These are phyloP conservation scores for Toxicodendron radicans DNA, from an alignment of 345 rosid genomes.

Conservation along the genomic window DNA sequence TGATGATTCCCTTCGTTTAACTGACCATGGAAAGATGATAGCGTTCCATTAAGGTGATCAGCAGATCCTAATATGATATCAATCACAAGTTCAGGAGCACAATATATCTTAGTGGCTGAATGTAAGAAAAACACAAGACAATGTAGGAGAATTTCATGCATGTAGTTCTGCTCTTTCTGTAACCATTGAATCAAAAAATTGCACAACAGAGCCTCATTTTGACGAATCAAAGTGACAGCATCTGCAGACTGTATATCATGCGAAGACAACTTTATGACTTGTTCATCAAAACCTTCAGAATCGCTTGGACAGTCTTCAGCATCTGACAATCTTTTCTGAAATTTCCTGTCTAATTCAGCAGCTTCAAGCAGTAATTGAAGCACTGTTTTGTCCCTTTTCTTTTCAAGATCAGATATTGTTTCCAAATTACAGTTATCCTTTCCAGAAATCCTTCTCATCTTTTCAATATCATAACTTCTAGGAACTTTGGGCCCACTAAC, in stretches of 20 bases:
- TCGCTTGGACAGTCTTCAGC: slow-evolving; percentile 28
- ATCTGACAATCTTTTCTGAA: slow-evolving; percentile 35
- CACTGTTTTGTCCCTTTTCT: slow-evolving; percentile 67
- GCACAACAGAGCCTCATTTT: slow-evolving; percentile 67
- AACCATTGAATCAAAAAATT: slow-evolving; percentile 57
- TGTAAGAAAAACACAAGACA: slow-evolving; percentile 67
- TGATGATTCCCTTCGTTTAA: slow-evolving; percentile 47
- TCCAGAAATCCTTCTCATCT: slow-evolving; percentile 31
- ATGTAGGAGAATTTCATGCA: slow-evolving; percentile 75
- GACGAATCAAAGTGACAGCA: slow-evolving; percentile 77
- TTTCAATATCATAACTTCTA: slow-evolving; percentile 31
- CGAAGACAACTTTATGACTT: slow-evolving; percentile 50
- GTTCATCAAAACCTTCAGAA: slow-evolving; percentile 45
- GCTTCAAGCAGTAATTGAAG: slow-evolving; percentile 70
- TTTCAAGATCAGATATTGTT: slow-evolving; percentile 56
- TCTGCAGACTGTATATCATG: slow-evolving; percentile 52
- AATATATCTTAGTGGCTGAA: slow-evolving; percentile 64
- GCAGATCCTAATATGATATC: slow-evolving; percentile 60
- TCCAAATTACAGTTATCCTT: slow-evolving; percentile 37
- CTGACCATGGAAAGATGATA: slow-evolving; percentile 47
- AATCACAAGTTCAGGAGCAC: slow-evolving; percentile 60
- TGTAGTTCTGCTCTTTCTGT: slow-evolving; percentile 58
- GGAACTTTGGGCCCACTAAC: slow-evolving; percentile 23
- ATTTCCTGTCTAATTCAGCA: slow-evolving; percentile 65
- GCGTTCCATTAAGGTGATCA: slow-evolving; percentile 53